A percentile compares a stretch with the other conserved stretches of the same genome.
These are phyloP conservation scores for Phytophthora niederhauseri DNA, from an alignment of 352 stramenopile species.

Conservation along the genomic window DNA sequence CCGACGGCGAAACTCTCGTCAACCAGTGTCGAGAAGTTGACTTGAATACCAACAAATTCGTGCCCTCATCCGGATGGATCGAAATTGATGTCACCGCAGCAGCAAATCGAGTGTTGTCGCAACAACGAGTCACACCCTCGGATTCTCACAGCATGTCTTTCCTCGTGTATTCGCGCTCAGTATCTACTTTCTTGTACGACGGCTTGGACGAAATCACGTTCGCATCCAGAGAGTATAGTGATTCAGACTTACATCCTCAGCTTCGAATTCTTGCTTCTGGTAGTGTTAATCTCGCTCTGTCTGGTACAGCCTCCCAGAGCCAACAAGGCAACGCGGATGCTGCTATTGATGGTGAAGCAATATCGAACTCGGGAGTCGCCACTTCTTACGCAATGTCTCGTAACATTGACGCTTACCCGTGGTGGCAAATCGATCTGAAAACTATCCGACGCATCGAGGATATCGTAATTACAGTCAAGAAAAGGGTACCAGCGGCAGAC, in stretches of 20 bases:
- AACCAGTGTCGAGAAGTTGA: conserved; percentile 44
- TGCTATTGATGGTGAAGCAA: conserved; percentile 50
- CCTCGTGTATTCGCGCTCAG: conserved; percentile 53
- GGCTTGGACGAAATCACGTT: conserved; percentile 61
- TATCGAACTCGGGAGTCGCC: conserved; percentile 43
- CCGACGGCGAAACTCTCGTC: conserved; percentile 40
- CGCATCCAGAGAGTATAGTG: conserved; percentile 57
- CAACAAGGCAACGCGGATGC: conserved; percentile 51
- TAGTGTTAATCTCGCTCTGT: conserved; percentile 50
- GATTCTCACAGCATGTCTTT: conserved; percentile 50
- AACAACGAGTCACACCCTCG: conserved; percentile 30
- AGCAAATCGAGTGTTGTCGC: conserved; percentile 54
- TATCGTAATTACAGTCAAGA: conserved; percentile 56
- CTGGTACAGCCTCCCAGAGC: conserved; percentile 48
- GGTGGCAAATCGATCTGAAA: conserved; percentile 64
- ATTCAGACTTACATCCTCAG: conserved; percentile 42
- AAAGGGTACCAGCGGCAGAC: conserved; percentile 38
- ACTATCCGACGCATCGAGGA: conserved; percentile 48
- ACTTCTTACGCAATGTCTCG: conserved; percentile 63
- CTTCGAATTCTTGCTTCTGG: conserved; percentile 56
- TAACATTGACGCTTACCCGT: conserved; percentile 50
- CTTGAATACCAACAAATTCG: conserved; percentile 42
- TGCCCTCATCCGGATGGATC: conserved; percentile 51
- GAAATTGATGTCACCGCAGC: conserved; percentile 73
- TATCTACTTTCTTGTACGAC: conserved; percentile 53